A percentile compares a stretch with the other conserved stretches of the same genome.
Conservation (phyloP, 345 rosid genomes). For the Populus tremula region DNA sequence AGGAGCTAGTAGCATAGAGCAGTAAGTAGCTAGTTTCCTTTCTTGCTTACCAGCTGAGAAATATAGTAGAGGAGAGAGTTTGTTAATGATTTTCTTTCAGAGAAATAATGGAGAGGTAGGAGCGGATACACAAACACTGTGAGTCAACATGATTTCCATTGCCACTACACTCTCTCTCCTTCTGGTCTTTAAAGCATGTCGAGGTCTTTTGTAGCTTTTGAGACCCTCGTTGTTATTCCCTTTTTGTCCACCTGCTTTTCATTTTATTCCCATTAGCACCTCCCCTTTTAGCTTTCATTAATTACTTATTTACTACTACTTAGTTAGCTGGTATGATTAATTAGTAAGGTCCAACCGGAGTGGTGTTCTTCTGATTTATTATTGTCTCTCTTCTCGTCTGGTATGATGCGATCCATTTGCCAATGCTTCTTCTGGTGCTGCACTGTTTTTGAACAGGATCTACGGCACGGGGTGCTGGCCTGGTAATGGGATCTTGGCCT, state of each 20-base stretch:
- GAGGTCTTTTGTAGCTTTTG: constrained; percentile 31
- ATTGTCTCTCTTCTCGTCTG: not conserved
- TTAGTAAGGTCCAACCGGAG: too few relatives aligned
- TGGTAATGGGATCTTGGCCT: too few relatives aligned
- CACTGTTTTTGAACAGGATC: too few relatives aligned
- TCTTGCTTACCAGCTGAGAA: constrained; percentile 20
- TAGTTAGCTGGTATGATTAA: not conserved
- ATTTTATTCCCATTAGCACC: not conserved
- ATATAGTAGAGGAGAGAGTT: not conserved
- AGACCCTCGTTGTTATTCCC: constrained; percentile 15
- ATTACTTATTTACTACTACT: not conserved
- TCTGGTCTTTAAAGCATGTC: constrained; percentile 30
- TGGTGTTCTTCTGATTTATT: not conserved
- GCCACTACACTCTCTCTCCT: constrained; percentile 7
- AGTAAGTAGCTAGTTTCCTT: not conserved
- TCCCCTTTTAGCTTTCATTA: not conserved
- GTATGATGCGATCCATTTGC: too few relatives aligned
- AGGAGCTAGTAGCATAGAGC: not conserved
- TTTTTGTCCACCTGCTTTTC: constrained; percentile 8
- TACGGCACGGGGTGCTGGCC: too few relatives aligned
- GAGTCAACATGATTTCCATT: constrained; percentile 56
- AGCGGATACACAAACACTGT: constrained; percentile 31
- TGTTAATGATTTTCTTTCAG: not conserved
- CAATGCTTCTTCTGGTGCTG: not conserved
- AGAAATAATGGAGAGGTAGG: constrained; percentile 29